Conservation (phyloP, 176 grass and related monocot species). For the Rhynchospora breviuscula region DNA sequence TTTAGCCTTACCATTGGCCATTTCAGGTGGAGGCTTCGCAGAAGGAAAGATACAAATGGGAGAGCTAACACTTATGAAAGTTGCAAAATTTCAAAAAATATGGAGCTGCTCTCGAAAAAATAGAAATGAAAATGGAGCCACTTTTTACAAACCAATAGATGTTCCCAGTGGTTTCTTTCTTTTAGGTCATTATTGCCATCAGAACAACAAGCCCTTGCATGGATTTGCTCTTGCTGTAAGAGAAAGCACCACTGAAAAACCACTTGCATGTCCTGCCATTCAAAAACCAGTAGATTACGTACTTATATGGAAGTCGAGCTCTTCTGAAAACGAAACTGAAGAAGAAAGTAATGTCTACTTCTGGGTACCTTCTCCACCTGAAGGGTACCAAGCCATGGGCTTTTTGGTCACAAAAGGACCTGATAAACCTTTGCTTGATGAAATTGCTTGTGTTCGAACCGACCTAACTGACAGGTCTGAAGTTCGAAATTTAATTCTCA, state of each 20-base stretch:
- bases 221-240: conserved; percentile 64
- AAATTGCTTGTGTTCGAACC: conserved; percentile 52
- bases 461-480: conserved; percentile 68
- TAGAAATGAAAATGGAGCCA: conserved; percentile 10
- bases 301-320: conserved; percentile 45
- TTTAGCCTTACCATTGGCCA: neutral
- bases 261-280: conserved; percentile 24
- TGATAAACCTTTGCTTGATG: conserved; percentile 41
- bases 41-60: conserved; percentile 45
- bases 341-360: conserved; percentile 29
- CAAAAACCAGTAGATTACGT: conserved; percentile 43
- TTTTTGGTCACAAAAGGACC: conserved; percentile 38
- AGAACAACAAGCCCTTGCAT: conserved; percentile 38
- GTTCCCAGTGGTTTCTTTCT: conserved; percentile 55
- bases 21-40: conserved; percentile 58
- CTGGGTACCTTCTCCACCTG: conserved; percentile 60
- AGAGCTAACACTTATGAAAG: conserved; percentile 58
- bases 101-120: conserved; percentile 40
- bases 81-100: conserved; percentile 52
- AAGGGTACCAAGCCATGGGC: conserved; percentile 58
- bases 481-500: conserved; percentile 37
- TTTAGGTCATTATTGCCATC: conserved; percentile 69
- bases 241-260: conserved; percentile 11
- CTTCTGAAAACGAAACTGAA: conserved; percentile 17
- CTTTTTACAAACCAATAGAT: conserved; percentile 57